Percentiles rank a stretch among this genome's conserved stretches.
Conservation (phyloP, 331 rosid species). For the Erythrophleum ivorense region DNA sequence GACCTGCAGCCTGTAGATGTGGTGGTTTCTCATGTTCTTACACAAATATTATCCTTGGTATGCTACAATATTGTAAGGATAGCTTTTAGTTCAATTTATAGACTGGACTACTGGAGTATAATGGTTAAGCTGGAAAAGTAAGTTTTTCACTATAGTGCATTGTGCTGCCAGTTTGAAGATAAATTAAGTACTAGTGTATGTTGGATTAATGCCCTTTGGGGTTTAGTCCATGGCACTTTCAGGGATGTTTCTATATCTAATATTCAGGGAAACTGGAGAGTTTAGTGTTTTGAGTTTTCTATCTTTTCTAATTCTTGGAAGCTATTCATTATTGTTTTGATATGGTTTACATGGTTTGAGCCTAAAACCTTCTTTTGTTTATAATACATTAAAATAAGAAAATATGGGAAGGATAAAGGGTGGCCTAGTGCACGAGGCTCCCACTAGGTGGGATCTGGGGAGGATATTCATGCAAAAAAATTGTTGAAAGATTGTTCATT, state of each 20-base stretch:
- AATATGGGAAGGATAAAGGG: no score
- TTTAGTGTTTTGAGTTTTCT: background rate
- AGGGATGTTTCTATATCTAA: background rate
- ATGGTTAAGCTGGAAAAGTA: constrained; percentile 1
- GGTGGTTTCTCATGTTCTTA: constrained; percentile 81
- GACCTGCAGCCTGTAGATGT: constrained; percentile 87
- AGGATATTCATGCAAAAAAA: background rate
- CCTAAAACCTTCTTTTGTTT: background rate
- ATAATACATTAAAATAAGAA: background rate
- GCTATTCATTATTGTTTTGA: background rate
- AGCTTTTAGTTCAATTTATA: constrained; percentile 5
- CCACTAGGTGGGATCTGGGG: no score
- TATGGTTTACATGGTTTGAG: background rate
- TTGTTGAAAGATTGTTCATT: background rate
- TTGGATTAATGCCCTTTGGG: constrained; percentile 23
- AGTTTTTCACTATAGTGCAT: background rate
- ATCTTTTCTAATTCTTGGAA: background rate
- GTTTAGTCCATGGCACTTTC: background rate
- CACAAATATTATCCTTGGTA: constrained; percentile 88
- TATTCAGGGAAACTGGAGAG: background rate
- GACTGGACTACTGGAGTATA: background rate
- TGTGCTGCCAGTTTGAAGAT: background rate
- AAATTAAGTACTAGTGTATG: background rate
- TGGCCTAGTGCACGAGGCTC: no score
- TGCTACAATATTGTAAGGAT: constrained; percentile 37